Percentiles rank a stretch among this genome's conserved stretches.
Conservation (phyloP, 139 green algal species). For the Axilococcus clingmanii region DNA sequence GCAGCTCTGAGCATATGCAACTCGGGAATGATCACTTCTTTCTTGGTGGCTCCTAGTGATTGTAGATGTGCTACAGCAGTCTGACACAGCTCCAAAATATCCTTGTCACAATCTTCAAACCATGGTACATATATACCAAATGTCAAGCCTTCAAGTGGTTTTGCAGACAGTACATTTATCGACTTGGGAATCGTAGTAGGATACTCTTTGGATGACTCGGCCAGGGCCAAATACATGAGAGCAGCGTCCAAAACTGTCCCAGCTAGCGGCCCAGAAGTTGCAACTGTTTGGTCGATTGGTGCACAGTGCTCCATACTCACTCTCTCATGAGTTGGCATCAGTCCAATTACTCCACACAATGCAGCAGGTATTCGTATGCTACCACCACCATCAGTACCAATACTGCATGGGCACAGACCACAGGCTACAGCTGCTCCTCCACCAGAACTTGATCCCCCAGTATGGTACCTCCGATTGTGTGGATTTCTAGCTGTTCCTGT, state of each 20-base stretch:
- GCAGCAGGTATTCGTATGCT: slow-evolving; percentile 69
- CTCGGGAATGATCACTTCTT: slow-evolving; percentile 50
- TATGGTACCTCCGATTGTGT: slow-evolving; percentile 20
- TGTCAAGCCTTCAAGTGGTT: slow-evolving; percentile 23
- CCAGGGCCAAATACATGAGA: slow-evolving; percentile 45
- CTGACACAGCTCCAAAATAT: slow-evolving; percentile 41
- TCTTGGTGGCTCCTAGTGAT: slow-evolving; percentile 22
- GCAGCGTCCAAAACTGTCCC: slow-evolving; percentile 32
- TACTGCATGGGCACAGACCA: slow-evolving; percentile 58
- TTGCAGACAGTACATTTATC: not conserved
- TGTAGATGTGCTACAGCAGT: slow-evolving; percentile 24
- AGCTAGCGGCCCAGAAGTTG: slow-evolving; percentile 34
- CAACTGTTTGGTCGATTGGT: slow-evolving; percentile 18
- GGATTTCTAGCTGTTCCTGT: slow-evolving; percentile 55
- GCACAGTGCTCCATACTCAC: not conserved
- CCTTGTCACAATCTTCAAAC: slow-evolving; percentile 45
- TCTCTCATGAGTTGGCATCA: slow-evolving; percentile 56
- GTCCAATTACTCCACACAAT: slow-evolving; percentile 66
- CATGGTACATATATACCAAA: slow-evolving; percentile 46
- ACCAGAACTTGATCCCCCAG: slow-evolving; percentile 53
- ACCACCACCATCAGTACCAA: slow-evolving; percentile 71
- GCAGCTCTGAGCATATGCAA: slow-evolving; percentile 49
- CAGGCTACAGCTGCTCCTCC: slow-evolving; percentile 53
- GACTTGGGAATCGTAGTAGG: not conserved
- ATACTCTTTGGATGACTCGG: slow-evolving; percentile 6